phyloP scores from a whole-genome alignment of 192 early-diverging fungal species.

The Gorgonomyces haynaldii region DNA sequence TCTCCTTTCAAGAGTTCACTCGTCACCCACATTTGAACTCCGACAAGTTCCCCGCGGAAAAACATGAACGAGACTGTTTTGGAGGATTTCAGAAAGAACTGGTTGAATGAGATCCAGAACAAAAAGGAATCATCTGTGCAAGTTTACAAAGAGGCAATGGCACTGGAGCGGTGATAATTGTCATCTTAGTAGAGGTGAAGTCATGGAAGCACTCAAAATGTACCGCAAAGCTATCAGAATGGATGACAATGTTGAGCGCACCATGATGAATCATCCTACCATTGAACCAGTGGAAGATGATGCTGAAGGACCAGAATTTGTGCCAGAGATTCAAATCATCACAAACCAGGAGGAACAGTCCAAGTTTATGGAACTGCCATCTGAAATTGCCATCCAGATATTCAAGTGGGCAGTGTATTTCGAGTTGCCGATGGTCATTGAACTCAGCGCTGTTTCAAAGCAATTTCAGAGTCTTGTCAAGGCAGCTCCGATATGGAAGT shows the following conservation, averaged over 20 bases:
- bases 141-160: background rate
- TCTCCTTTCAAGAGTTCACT: background rate
- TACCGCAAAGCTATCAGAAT: slow-evolving; percentile 1
- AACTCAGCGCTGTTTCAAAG: background rate
- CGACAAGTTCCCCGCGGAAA: background rate
- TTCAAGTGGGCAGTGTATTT: slow-evolving; percentile 1
- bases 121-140: background rate
- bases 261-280: too few relatives aligned
- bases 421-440: background rate
- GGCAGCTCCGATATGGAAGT: background rate
- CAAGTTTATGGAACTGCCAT: background rate
- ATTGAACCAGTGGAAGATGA: too few relatives aligned
- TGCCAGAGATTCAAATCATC: too few relatives aligned
- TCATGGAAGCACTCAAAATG: background rate
- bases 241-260: background rate
- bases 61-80: slow-evolving; percentile 1
- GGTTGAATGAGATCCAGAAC: slow-evolving; percentile 1
- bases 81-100: slow-evolving; percentile 1
- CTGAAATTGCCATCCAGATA: slow-evolving; percentile 1
- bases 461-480: background rate
- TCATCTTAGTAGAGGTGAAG: background rate
- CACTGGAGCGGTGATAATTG: background rate
- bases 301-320: too few relatives aligned
- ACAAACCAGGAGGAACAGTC: slow-evolving; percentile 2
- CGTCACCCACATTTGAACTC: background rate